A percentile compares a stretch with the other conserved stretches of the same genome.
These are phyloP conservation scores for Psilocybe cyanescens DNA, from an alignment of 768 basidiomycete species.

Conservation along the genomic window DNA sequence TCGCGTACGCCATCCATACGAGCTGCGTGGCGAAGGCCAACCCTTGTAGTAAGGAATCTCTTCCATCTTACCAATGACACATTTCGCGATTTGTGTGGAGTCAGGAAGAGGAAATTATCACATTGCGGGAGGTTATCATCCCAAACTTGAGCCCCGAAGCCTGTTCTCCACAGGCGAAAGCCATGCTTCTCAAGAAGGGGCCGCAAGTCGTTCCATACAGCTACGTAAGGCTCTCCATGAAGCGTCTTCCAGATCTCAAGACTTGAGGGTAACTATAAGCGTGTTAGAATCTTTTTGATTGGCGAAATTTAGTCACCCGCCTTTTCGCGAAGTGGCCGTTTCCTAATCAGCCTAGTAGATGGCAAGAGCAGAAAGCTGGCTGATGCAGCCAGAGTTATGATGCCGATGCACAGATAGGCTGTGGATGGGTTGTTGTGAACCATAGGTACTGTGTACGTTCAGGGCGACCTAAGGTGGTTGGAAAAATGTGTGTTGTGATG, in stretches of 20 bases:
- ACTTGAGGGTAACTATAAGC: not conserved
- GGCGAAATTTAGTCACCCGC: no score
- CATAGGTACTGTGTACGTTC: no score
- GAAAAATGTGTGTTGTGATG: no score
- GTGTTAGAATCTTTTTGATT: no score
- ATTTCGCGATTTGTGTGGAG: not conserved
- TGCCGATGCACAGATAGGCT: not conserved
- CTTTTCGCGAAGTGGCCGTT: no score
- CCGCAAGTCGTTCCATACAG: not conserved
- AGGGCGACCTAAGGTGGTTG: no score
- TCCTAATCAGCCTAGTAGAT: no score
- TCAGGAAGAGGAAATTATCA: not conserved
- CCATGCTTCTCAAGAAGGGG: not conserved
- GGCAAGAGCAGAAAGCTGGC: no score
- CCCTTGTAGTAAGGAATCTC: not conserved
- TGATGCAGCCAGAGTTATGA: not conserved
- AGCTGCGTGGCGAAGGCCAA: not conserved
- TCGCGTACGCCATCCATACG: slow-evolving; percentile 2
- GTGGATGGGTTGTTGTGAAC: no score
- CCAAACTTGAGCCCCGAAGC: not conserved
- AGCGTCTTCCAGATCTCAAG: not conserved
- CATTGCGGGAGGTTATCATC: not conserved
- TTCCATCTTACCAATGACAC: not conserved
- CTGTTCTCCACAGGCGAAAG: not conserved
- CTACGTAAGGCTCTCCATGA: not conserved